These are phyloP conservation scores for Monilinia fructicola DNA, from an alignment of 2,329 filamentous ascomycete species.

Conservation along the genomic window DNA sequence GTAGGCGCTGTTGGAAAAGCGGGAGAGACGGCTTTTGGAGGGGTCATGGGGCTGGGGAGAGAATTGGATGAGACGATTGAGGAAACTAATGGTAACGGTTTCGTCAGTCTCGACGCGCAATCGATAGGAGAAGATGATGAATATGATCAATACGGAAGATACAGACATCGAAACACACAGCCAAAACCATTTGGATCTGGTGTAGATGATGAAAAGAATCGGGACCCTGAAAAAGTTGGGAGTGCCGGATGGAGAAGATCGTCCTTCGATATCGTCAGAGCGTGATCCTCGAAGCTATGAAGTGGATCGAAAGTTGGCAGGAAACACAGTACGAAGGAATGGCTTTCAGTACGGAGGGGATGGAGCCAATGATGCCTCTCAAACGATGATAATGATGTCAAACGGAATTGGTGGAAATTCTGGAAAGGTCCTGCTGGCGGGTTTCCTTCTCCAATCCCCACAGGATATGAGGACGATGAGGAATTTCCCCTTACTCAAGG, in stretches of 20 bases:
- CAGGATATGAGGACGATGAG: slow-evolving; percentile 49
- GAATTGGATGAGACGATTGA: slow-evolving; percentile 55
- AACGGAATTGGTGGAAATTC: slow-evolving; percentile 64
- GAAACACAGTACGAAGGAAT: slow-evolving; percentile 32
- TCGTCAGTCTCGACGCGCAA: slow-evolving; percentile 34
- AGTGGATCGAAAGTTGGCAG: slow-evolving; percentile 26
- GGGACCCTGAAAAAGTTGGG: slow-evolving; percentile 14
- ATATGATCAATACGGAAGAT: slow-evolving; percentile 39
- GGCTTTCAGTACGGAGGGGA: slow-evolving; percentile 30
- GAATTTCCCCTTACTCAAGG: slow-evolving; percentile 46
- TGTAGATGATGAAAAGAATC: slow-evolving; percentile 28
- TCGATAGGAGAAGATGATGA: slow-evolving; percentile 32
- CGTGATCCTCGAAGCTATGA: slow-evolving; percentile 1
- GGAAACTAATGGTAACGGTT: slow-evolving; percentile 52
- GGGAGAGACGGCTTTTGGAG: slow-evolving; percentile 48
- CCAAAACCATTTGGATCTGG: slow-evolving; percentile 31
- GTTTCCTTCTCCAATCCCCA: slow-evolving; percentile 61
- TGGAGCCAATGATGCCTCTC: slow-evolving; percentile 26
- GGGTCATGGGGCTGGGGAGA: slow-evolving; percentile 49
- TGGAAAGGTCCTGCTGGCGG: slow-evolving; percentile 63
- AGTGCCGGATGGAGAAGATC: slow-evolving; percentile 21
- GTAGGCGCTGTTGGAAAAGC: slow-evolving; percentile 39
- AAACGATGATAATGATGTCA: too few relatives aligned
- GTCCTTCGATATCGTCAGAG: slow-evolving; percentile 22
- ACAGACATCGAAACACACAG: slow-evolving; percentile 24